These are phyloP conservation scores for Taiozyma sp. DNA, from an alignment of 1,139 yeast species.

Conservation along the genomic window DNA sequence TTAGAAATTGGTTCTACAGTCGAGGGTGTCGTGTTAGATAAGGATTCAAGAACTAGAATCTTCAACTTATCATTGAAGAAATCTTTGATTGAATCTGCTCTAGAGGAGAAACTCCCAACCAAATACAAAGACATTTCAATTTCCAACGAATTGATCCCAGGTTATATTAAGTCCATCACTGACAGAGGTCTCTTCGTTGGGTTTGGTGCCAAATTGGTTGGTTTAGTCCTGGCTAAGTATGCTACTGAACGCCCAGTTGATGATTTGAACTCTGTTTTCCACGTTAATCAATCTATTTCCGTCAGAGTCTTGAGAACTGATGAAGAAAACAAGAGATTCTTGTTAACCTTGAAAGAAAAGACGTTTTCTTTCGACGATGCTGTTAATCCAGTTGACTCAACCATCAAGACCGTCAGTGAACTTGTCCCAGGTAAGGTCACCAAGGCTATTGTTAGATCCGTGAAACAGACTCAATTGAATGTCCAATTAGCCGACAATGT, in stretches of 20 bases:
- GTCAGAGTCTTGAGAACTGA: constrained; percentile 62
- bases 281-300: constrained; percentile 58
- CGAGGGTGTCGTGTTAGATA: constrained; percentile 61
- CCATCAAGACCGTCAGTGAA: constrained; percentile 45
- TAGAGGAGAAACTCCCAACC: constrained; percentile 48
- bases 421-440: constrained; percentile 55
- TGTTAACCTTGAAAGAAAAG: constrained; percentile 48
- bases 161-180: constrained; percentile 75
- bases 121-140: constrained; percentile 51
- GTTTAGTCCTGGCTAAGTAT: constrained; percentile 75
- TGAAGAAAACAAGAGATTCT: constrained; percentile 63
- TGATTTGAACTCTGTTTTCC: constrained; percentile 52
- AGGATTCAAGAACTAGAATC: constrained; percentile 54
- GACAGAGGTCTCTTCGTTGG: constrained; percentile 76
- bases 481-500: constrained; percentile 73
- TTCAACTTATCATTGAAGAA: constrained; percentile 61
- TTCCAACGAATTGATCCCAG: constrained; percentile 49
- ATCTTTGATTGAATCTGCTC: constrained; percentile 63
- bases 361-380: constrained; percentile 10
- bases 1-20: constrained; percentile 54
- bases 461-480: constrained; percentile 71
- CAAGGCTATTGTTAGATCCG: constrained; percentile 52
- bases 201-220: constrained; percentile 77
- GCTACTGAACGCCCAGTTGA: constrained; percentile 52
- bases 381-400: constrained; percentile 56